Conservation (phyloP, 1,139 yeast species). For the Waltiozyma solani region DNA sequence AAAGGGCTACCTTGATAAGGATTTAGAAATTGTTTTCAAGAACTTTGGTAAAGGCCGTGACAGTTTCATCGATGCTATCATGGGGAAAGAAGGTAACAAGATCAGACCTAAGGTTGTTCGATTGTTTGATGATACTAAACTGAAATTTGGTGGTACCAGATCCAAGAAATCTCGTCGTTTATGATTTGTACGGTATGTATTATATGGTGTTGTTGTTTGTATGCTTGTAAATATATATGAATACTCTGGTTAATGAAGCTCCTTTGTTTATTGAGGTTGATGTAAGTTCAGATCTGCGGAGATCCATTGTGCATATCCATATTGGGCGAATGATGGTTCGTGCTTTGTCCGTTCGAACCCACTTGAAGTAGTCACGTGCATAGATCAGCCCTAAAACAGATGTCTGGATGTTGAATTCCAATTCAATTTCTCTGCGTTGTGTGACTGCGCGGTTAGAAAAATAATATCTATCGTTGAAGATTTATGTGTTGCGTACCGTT, state of each 20-base stretch:
- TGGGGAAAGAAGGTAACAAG: slow-evolving; percentile 78
- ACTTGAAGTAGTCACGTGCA: too few relatives aligned
- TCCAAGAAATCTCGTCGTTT: slow-evolving; percentile 79
- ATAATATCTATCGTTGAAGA: too few relatives aligned
- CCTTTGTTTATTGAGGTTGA: too few relatives aligned
- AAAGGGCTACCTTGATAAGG: slow-evolving; percentile 41
- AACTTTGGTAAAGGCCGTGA: slow-evolving; percentile 87
- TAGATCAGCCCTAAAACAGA: too few relatives aligned
- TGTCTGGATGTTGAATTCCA: too few relatives aligned
- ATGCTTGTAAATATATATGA: not conserved
- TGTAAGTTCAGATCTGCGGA: too few relatives aligned
- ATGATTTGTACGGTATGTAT: slow-evolving; percentile 21
- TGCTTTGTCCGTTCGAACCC: too few relatives aligned
- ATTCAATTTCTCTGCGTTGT: too few relatives aligned
- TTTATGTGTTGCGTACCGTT: too few relatives aligned
- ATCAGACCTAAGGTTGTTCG: slow-evolving; percentile 57
- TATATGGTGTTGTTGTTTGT: not conserved
- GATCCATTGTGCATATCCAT: too few relatives aligned
- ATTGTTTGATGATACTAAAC: slow-evolving; percentile 66
- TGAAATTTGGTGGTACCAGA: slow-evolving; percentile 90
- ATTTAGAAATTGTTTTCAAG: slow-evolving; percentile 63
- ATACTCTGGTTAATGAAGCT: not conserved
- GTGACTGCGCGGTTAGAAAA: too few relatives aligned
- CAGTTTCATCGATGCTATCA: slow-evolving; percentile 76
- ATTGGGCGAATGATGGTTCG: too few relatives aligned